Evolutionary conservation across 139 green algal species (phyloP), one percentile per base, ranked within the genome.

Genomic region (Nannochloris sp.): DNA sequence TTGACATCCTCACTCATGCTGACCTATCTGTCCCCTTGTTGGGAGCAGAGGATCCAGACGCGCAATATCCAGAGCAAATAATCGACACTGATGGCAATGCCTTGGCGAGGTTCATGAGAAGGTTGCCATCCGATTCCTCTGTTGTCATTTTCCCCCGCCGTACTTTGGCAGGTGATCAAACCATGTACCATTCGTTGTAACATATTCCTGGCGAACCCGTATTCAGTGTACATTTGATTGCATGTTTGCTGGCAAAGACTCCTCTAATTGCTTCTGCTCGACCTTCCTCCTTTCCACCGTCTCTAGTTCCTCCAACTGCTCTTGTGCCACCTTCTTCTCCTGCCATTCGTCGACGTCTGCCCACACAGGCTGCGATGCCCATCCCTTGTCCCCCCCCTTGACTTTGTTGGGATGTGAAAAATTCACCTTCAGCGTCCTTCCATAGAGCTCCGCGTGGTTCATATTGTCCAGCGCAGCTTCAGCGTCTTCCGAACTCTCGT

Each of bases 381-480:
- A 92, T 49, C 86, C 87, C 77, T 92, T 91, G 69, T 91, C 86
- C 0, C 87, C 89, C 4, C 87, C 91, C 77, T 95, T 96, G 61
- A 96, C 96, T 69, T 91, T 93, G 66, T 85, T 87, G 1, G 89
- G 85, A 67, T 95, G 89, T 14, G 90, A 90, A 45, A 85, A 91
- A 74, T 97, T 97, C 14, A 92, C 82, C 1, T 76, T 76, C 29
- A 96, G 75, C 44, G 91, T 83, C 2, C 82, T 74, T 16, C 82
- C 71, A 46, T 75, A 81, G 29, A 85, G 68, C 68, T 86, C 77
- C 65, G 84, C 82, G 60, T 96, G 95, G 84, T 98, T 76, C 93
- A 98, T 96, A 82, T 98, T 98, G 70, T 97, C 90, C 5, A 96
- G 90, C 0, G 93, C 93, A 13, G 75, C 88, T 11, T 79, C 84